A percentile compares a stretch with the other conserved stretches of the same genome.
phyloP scores from a whole-genome alignment of 2,329 filamentous ascomycete genomes.

The Eutypa lata region DNA sequence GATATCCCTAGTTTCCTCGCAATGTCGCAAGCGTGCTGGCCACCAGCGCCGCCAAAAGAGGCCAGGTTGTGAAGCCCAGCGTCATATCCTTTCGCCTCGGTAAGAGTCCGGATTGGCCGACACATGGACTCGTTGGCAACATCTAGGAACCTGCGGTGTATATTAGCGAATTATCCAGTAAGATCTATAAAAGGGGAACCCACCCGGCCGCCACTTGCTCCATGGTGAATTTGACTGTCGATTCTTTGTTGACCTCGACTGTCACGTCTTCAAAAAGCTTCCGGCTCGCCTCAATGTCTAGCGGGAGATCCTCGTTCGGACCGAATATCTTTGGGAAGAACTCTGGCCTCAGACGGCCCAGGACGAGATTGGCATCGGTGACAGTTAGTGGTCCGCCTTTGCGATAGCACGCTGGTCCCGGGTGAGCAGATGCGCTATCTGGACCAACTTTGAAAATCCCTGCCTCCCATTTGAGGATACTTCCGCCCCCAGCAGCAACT shows the following conservation, averaged over 20 bases:
- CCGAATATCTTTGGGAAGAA: conserved; percentile 74
- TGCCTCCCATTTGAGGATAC: conserved; percentile 65
- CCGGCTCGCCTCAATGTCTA: conserved; percentile 39
- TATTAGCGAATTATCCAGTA: background rate
- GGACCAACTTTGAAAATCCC: conserved; percentile 72
- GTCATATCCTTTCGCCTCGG: conserved; percentile 51
- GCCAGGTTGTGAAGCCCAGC: conserved; percentile 30
- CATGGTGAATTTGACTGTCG: conserved; percentile 23
- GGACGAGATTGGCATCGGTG: conserved; percentile 68
- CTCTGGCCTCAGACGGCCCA: conserved; percentile 57
- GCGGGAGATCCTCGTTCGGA: conserved; percentile 58
- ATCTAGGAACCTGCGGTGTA: conserved; percentile 63
- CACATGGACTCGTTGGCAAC: conserved; percentile 77
- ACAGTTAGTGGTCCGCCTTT: conserved; percentile 70
- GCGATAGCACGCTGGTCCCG: conserved; percentile 70
- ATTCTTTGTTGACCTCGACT: conserved; percentile 36
- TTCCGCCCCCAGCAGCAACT: conserved; percentile 65
- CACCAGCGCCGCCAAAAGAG: conserved; percentile 67
- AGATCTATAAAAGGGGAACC: background rate
- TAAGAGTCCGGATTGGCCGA: conserved; percentile 62
- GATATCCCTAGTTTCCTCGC: conserved; percentile 38
- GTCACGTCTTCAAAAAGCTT: conserved; percentile 40
- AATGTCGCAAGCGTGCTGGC: conserved; percentile 49
- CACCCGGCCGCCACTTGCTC: conserved; percentile 40
- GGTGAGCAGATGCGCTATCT: conserved; percentile 69